Percentiles rank a stretch among this genome's conserved stretches.
Conservation (phyloP, 1,139 yeast species). For the Geotrichum candidum region DNA sequence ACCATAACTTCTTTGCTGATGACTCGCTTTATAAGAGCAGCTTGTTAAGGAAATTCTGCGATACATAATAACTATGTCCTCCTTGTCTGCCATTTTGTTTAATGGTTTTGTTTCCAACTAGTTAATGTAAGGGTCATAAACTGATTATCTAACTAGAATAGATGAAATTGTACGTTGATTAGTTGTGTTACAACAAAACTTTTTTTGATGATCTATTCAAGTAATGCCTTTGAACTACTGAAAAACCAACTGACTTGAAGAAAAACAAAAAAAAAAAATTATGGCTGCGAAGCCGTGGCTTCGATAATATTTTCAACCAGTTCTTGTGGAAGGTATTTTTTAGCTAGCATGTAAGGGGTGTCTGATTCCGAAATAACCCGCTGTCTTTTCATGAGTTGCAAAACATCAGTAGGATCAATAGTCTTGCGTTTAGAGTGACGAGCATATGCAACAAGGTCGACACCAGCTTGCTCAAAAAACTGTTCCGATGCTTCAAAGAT, state of each 20-base stretch:
- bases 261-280: neutral
- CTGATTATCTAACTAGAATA: too few species aligned
- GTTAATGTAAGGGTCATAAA: too few species aligned
- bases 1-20: too few species aligned
- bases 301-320: slow-evolving; percentile 23
- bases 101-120: too few species aligned
- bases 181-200: too few species aligned
- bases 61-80: too few species aligned
- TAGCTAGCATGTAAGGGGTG: slow-evolving; percentile 25
- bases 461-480: slow-evolving; percentile 28
- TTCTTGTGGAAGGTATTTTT: slow-evolving; percentile 30
- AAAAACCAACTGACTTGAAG: neutral
- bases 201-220: too few species aligned
- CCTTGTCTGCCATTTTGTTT: too few species aligned
- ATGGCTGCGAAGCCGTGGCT: slow-evolving; percentile 3
- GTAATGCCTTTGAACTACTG: too few species aligned
- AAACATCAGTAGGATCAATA: slow-evolving; percentile 30
- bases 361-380: slow-evolving; percentile 18
- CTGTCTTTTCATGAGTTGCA: slow-evolving; percentile 28
- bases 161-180: too few species aligned
- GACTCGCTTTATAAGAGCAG: too few species aligned
- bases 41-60: too few species aligned
- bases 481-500: slow-evolving; percentile 26
- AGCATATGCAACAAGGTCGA: slow-evolving; percentile 30
- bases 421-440: slow-evolving; percentile 30